Conservation (phyloP, 345 rosid genomes). For the Heritiera fomes region DNA sequence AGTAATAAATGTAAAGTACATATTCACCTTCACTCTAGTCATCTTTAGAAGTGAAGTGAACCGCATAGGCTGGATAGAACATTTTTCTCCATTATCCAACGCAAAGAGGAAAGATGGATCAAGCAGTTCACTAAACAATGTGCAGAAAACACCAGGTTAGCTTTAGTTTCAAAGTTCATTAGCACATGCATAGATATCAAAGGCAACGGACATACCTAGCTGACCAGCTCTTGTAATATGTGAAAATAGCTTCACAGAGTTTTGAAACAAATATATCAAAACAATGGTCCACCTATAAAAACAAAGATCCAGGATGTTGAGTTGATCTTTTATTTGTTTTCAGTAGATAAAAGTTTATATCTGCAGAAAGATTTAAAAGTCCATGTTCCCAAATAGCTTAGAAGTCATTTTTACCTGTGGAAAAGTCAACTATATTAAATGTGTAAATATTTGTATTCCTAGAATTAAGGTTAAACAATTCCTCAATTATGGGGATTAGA, state of each 20-base stretch:
- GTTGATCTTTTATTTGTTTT: conserved; percentile 4
- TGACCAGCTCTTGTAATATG: conserved; percentile 97
- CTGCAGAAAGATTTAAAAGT: not conserved
- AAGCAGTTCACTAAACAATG: conserved; percentile 74
- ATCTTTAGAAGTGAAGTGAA: conserved; percentile 77
- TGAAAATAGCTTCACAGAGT: conserved; percentile 80
- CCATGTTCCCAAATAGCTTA: not conserved
- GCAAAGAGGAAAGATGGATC: conserved; percentile 98
- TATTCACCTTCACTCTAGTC: conserved; percentile 92
- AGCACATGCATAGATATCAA: conserved; percentile 9
- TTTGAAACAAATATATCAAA: conserved; percentile 91
- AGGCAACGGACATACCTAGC: conserved; percentile 62
- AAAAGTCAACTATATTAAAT: no score
- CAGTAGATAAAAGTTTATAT: not conserved
- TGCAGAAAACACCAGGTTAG: conserved; percentile 27
- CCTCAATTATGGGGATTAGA: no score
- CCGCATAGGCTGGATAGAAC: conserved; percentile 86
- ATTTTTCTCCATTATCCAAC: conserved; percentile 88
- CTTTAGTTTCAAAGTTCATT: conserved; percentile 22
- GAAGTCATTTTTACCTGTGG: conserved; percentile 13
- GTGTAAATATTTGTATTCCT: no score
- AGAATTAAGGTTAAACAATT: no score
- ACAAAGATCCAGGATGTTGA: conserved; percentile 9
- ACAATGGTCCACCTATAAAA: conserved; percentile 89
- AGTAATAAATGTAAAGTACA: not conserved